These are phyloP conservation scores for Fusarium nygamai DNA, from an alignment of 2,329 filamentous ascomycete genomes.

Conservation along the genomic window DNA sequence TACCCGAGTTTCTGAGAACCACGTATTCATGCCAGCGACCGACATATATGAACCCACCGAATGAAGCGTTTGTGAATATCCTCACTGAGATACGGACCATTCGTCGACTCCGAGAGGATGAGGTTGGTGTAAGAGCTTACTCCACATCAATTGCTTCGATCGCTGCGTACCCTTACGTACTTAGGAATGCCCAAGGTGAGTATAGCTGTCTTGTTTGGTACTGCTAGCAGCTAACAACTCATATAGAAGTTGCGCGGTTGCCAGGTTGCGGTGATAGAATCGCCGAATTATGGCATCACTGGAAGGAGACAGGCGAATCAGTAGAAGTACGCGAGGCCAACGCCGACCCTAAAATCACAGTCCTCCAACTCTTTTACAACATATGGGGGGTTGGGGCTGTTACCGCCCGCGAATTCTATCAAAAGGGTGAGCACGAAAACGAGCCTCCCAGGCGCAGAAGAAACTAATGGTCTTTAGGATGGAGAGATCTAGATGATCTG, in stretches of 20 bases:
- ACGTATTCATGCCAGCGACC: constrained; percentile 83
- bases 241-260: constrained; percentile 63
- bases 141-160: constrained; percentile 86
- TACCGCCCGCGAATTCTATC: constrained; percentile 84
- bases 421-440: constrained; percentile 55
- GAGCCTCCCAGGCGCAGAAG: neutral
- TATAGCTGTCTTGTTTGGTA: neutral
- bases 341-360: constrained; percentile 69
- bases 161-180: constrained; percentile 76
- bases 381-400: constrained; percentile 93
- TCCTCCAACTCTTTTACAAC: constrained; percentile 77
- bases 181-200: constrained; percentile 56
- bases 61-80: constrained; percentile 77
- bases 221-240: neutral
- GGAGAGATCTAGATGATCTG: constrained; percentile 86
- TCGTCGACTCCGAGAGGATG: constrained; percentile 76
- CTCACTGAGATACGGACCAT: constrained; percentile 79
- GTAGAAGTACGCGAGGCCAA: constrained; percentile 72
- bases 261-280: constrained; percentile 87
- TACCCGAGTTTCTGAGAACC: constrained; percentile 72
- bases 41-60: constrained; percentile 75
- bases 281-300: constrained; percentile 80
- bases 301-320: constrained; percentile 68
- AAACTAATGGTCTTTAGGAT: constrained; percentile 57
- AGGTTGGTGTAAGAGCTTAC: constrained; percentile 86